Percentiles rank a stretch among this genome's conserved stretches.
Evolutionary conservation across 352 stramenopile genomes (phyloP).

Genomic region (Phytophthora hybrid): DNA sequence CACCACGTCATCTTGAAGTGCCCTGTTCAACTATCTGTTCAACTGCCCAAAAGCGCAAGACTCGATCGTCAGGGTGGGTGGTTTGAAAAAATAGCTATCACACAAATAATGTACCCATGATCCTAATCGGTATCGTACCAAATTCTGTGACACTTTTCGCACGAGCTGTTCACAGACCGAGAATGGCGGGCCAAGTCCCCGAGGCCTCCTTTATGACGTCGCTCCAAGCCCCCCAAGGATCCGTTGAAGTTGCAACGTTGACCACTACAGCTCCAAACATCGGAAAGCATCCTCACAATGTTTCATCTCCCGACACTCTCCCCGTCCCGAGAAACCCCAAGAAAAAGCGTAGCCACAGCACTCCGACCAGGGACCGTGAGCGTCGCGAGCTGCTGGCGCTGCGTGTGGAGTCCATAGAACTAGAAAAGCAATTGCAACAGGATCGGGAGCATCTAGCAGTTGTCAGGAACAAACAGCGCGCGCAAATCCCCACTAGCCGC

Average conservation of each 20-base stretch:
- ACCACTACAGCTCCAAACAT: neutral
- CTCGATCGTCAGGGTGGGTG: too few relatives aligned
- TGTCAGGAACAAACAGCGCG: constrained; percentile 8
- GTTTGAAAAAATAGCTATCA: neutral
- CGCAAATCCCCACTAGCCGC: constrained; percentile 14
- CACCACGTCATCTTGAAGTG: too few relatives aligned
- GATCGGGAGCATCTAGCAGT: constrained; percentile 19
- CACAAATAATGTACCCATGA: neutral
- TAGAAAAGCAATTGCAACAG: constrained; percentile 27
- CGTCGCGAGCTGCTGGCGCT: constrained; percentile 41
- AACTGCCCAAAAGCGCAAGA: too few relatives aligned
- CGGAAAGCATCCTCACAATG: neutral
- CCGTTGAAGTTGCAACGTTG: constrained; percentile 8
- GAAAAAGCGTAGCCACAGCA: constrained; percentile 45
- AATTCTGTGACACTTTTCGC: neutral
- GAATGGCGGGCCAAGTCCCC: neutral
- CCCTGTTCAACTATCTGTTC: too few relatives aligned
- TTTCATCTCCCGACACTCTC: constrained; percentile 8
- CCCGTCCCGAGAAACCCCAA: constrained; percentile 20
- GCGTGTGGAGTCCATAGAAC: constrained; percentile 32
- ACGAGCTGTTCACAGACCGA: constrained; percentile 1
- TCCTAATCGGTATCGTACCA: neutral
- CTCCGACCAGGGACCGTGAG: constrained; percentile 42
- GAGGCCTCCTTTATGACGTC: constrained; percentile 12
- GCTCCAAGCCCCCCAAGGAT: neutral